Evolutionary conservation across 2,329 filamentous ascomycete species (phyloP).

Genomic region (Colletotrichum euphorbiae): DNA sequence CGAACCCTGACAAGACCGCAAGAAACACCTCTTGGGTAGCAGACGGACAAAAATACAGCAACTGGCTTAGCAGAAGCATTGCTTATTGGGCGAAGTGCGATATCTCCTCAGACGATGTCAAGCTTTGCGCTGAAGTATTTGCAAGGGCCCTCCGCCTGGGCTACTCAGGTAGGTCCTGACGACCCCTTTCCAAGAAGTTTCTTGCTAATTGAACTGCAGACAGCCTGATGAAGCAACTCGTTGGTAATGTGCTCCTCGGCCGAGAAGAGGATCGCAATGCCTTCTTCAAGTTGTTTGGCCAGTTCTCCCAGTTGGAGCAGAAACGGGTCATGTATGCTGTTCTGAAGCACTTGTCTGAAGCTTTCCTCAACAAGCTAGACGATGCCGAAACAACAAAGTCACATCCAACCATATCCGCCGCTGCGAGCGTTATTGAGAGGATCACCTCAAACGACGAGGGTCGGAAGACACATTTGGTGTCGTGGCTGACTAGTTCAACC

Average conservation of each 20-base stretch:
- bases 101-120: slow-evolving; percentile 50
- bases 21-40: slow-evolving; percentile 67
- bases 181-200: not conserved
- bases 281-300: slow-evolving; percentile 50
- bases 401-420: slow-evolving; percentile 62
- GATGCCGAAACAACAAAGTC: slow-evolving; percentile 42
- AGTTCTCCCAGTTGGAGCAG: slow-evolving; percentile 57
- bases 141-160: slow-evolving; percentile 76
- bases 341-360: slow-evolving; percentile 59
- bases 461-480: slow-evolving; percentile 66
- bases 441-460: slow-evolving; percentile 61
- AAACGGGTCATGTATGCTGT: slow-evolving; percentile 55
- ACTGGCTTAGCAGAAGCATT: slow-evolving; percentile 79
- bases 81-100: slow-evolving; percentile 53
- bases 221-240: slow-evolving; percentile 51
- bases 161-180: slow-evolving; percentile 69
- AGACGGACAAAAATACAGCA: slow-evolving; percentile 72
- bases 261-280: slow-evolving; percentile 38
- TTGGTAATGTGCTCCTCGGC: slow-evolving; percentile 54
- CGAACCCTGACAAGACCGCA: slow-evolving; percentile 50
- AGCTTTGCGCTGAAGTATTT: slow-evolving; percentile 60
- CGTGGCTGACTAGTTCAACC: slow-evolving; percentile 74
- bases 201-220: slow-evolving; percentile 51
- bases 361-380: slow-evolving; percentile 54
- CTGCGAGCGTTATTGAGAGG: slow-evolving; percentile 65